These are phyloP conservation scores for Viola pubescens DNA, from an alignment of 441 rosid genomes.

Conservation along the genomic window DNA sequence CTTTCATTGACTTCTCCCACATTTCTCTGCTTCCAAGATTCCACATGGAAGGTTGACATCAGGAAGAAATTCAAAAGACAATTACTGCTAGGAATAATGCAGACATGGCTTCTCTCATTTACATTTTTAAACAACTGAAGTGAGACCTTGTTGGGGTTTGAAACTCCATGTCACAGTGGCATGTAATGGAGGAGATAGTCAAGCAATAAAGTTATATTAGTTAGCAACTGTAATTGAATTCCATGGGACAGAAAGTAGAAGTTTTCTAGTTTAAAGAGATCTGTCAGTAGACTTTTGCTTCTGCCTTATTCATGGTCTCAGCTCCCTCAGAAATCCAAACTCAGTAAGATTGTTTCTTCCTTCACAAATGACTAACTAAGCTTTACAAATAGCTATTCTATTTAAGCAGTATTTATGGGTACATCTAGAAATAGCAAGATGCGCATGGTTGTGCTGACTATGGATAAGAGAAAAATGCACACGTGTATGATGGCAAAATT, in stretches of 20 bases:
- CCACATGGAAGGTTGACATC: slow-evolving; percentile 14
- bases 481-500: background rate
- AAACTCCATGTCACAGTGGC: no score
- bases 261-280: background rate
- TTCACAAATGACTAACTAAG: background rate
- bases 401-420: background rate
- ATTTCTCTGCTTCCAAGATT: slow-evolving; percentile 58
- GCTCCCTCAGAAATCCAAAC: background rate
- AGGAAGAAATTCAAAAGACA: slow-evolving; percentile 9
- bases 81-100: background rate
- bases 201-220: no score
- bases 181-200: no score
- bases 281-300: background rate
- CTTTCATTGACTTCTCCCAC: slow-evolving; percentile 99
- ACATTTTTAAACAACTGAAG: no score
- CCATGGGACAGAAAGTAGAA: background rate
- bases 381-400: background rate
- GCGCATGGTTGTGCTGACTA: background rate
- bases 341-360: background rate
- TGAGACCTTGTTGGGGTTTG: no score
- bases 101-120: no score
- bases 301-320: background rate
- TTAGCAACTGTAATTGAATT: background rate
- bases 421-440: background rate
- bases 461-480: background rate